A percentile compares a stretch with the other conserved stretches of the same genome.
Evolutionary conservation across 352 stramenopile species (phyloP).

Genomic region (Saprolegnia parasitica): DNA sequence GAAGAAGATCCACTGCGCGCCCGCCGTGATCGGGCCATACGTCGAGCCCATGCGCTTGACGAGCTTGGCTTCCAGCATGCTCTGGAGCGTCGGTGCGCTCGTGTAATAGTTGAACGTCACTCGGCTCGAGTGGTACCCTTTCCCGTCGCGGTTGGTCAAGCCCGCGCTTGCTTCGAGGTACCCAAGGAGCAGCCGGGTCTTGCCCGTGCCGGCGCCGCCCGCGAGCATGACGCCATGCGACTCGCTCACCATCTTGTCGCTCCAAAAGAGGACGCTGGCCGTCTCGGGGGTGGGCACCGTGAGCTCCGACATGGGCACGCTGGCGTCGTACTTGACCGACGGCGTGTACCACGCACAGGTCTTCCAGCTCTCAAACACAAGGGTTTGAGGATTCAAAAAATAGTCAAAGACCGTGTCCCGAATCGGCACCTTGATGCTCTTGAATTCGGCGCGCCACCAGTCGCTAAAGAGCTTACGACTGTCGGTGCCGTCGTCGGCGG

Average conservation of each 20-base stretch:
- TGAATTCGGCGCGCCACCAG: slow-evolving; percentile 92
- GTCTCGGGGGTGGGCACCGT: slow-evolving; percentile 93
- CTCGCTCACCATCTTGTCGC: slow-evolving; percentile 90
- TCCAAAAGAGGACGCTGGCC: slow-evolving; percentile 90
- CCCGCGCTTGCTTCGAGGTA: slow-evolving; percentile 28
- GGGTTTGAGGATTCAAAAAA: slow-evolving; percentile 87
- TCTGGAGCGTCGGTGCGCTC: slow-evolving; percentile 58
- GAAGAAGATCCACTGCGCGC: slow-evolving; percentile 91
- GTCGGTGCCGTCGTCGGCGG: slow-evolving; percentile 86
- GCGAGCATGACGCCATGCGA: slow-evolving; percentile 92
- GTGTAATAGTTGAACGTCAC: slow-evolving; percentile 87
- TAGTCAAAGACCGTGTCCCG: slow-evolving; percentile 96
- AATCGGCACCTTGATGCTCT: slow-evolving; percentile 91
- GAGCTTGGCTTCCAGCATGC: slow-evolving; percentile 83
- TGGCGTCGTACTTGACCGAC: slow-evolving; percentile 66
- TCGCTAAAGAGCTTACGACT: slow-evolving; percentile 92
- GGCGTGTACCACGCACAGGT: slow-evolving; percentile 85
- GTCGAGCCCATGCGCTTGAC: slow-evolving; percentile 85
- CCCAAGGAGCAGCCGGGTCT: slow-evolving; percentile 88
- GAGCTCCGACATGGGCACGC: slow-evolving; percentile 71
- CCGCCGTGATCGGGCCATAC: slow-evolving; percentile 71
- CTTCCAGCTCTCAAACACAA: slow-evolving; percentile 91
- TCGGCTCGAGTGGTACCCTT: slow-evolving; percentile 34
- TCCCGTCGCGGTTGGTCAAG: slow-evolving; percentile 8
- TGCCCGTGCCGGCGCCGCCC: slow-evolving; percentile 89